A percentile compares a stretch with the other conserved stretches of the same genome.
Conservation (phyloP, 805 yeast genomes). For the Candida lessepsii region DNA sequence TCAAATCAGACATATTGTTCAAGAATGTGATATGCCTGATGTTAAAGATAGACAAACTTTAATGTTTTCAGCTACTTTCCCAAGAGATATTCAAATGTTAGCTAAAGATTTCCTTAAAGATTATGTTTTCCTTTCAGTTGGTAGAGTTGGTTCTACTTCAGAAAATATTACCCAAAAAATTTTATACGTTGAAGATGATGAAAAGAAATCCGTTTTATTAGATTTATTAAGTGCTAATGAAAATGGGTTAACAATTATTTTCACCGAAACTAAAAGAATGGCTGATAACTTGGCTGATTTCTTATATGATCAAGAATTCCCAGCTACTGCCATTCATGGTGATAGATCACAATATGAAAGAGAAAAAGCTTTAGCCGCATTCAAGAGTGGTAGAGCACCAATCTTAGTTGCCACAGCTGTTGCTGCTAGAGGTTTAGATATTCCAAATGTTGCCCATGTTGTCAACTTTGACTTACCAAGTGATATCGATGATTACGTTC, state of each 20-base stretch:
- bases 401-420: conserved; percentile 98
- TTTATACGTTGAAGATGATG: conserved; percentile 89
- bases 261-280: conserved; percentile 98
- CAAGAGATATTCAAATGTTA: conserved; percentile 92
- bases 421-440: conserved; percentile 99
- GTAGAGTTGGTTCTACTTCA: conserved; percentile 98
- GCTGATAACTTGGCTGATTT: conserved; percentile 95
- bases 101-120: conserved; percentile 97
- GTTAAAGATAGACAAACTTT: conserved; percentile 91
- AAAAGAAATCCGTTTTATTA: conserved; percentile 86
- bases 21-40: conserved; percentile 96
- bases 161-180: conserved; percentile 97
- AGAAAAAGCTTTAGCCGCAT: conserved; percentile 93
- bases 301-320: conserved; percentile 83
- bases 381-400: conserved; percentile 89
- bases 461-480: conserved; percentile 95
- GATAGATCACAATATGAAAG: conserved; percentile 98
- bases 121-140: conserved; percentile 94
- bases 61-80: conserved; percentile 99
- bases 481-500: conserved; percentile 98
- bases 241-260: conserved; percentile 84
- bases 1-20: conserved; percentile 97
- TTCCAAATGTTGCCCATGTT: conserved; percentile 97
- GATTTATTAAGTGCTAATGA: conserved; percentile 75
- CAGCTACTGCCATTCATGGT: conserved; percentile 99